Evolutionary conservation across 228 moss, liverwort and hornwort genomes (phyloP).

Genomic region (Sphagnum magellanicum): DNA sequence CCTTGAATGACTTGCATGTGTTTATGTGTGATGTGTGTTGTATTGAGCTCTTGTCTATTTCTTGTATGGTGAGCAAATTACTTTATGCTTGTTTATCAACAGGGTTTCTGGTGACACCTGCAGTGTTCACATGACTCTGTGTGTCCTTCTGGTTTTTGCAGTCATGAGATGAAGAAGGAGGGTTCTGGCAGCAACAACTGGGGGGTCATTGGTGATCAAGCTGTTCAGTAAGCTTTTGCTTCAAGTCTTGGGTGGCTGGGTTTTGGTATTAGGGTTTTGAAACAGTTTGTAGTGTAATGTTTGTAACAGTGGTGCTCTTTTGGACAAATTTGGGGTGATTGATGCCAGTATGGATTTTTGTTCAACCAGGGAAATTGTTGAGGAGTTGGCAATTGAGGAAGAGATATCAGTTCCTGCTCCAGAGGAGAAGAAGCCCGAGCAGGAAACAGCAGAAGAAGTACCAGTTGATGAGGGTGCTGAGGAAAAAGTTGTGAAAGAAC

Average conservation of each 20-base stretch:
- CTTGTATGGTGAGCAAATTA: no score
- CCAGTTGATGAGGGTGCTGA: slow-evolving; percentile 8
- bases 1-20: not conserved
- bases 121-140: no score
- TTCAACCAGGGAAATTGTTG: no score
- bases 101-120: no score
- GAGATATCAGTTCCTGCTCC: slow-evolving; percentile 6
- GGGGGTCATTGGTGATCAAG: slow-evolving; percentile 43
- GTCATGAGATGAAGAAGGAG: slow-evolving; percentile 41
- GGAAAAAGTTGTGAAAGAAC: slow-evolving; percentile 21
- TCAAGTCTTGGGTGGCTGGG: not conserved
- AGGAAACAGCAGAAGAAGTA: slow-evolving; percentile 7
- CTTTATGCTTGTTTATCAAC: no score
- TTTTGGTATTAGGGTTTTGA: no score
- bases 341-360: no score
- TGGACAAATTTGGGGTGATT: no score
- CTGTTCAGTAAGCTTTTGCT: slow-evolving; percentile 21
- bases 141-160: slow-evolving; percentile 11
- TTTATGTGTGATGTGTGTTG: not conserved
- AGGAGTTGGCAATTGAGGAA: slow-evolving; percentile 11
- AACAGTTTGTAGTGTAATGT: not conserved
- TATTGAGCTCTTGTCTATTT: no score
- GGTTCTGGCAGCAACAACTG: slow-evolving; percentile 52
- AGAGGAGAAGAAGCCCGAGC: slow-evolving; percentile 16
- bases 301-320: no score